Base-by-base conservation (phyloP, 495 filamentous ascomycete genomes). In the Tuber microsphaerosporum region DNA sequence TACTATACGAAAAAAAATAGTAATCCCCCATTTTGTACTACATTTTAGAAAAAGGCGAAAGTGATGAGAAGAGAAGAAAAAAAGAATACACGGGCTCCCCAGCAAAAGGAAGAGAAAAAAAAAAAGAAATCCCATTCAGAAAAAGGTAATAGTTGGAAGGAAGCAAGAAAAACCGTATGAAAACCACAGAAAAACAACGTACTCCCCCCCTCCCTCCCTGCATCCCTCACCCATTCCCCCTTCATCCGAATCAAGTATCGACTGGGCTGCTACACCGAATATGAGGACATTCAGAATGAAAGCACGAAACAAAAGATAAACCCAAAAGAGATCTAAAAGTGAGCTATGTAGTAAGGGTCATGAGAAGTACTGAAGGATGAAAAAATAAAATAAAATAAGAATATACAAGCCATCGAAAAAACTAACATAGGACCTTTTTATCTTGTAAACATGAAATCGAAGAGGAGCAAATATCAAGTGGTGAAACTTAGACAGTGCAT, bases 371-470 rank as follows among this genome's bases (percentile, higher is more conserved):
- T 1, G 14, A 34, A 17, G 56, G 56, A 19, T 7, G n/a, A 61
- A 31, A 61, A 61, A 43, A n/a, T n/a, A n/a, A n/a, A 9, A 26
- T 3, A 56, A 65, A 17, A 34, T 65, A 65, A 34, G 26, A 65
- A 65, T 65, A 65, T 65, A 65, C 56, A 65, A 65, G 56, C 26
- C 56, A 65, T 34, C 26, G 16, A 65, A 65, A 65, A 65, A 65
- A 6, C 26, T 1, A 34, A 34, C 26, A n/a, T 56, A 34, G 26
- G 56, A 5, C 4, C 14, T 19, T 65, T 31, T 65, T 34, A 65
- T 65, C 56, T 26, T 65, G 56, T 65, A 65, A 65, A 34, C 56
- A 65, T 65, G 14, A 65, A 65, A 65, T 31, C 4, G 26, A 65
- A 65, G 56, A 12, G 22, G 2, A 43, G 51, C 22, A 31, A 61